Evolutionary conservation across 1,284 basidiomycete genomes (phyloP).

Genomic region (Cryptococcus hybrid): DNA sequence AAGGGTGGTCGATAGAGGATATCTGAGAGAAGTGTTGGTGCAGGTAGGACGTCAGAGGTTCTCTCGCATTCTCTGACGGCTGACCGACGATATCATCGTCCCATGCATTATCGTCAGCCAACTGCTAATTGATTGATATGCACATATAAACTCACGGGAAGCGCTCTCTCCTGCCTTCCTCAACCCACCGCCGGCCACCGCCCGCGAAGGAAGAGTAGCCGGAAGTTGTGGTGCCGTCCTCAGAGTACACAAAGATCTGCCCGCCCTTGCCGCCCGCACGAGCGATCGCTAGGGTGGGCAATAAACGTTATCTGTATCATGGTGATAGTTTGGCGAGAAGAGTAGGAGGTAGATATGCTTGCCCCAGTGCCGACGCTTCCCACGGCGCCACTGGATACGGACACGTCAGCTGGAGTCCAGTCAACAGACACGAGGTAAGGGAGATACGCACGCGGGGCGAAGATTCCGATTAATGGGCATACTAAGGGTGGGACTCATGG

Average conservation of each 20-base stretch:
- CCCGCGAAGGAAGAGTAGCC: constrained; percentile 37
- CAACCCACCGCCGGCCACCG: constrained; percentile 50
- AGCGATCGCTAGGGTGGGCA: constrained; percentile 42
- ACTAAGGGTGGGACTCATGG: constrained; percentile 8
- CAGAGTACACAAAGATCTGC: constrained; percentile 41
- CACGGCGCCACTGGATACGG: constrained; percentile 23
- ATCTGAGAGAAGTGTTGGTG: constrained; percentile 26
- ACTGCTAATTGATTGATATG: not conserved
- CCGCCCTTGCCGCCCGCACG: constrained; percentile 43
- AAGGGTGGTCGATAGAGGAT: constrained; percentile 1
- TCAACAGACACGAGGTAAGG: not conserved
- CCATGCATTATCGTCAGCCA: not conserved
- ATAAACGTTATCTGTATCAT: constrained; percentile 19
- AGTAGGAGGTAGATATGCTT: constrained; percentile 23
- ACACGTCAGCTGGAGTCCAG: not conserved
- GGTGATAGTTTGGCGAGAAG: constrained; percentile 21
- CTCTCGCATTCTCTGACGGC: constrained; percentile 45
- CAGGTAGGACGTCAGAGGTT: constrained; percentile 46
- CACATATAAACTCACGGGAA: constrained; percentile 29
- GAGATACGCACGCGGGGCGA: constrained; percentile 32
- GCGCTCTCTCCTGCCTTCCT: constrained; percentile 51
- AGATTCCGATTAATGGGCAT: constrained; percentile 29
- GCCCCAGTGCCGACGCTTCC: constrained; percentile 36
- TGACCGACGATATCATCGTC: constrained; percentile 27
- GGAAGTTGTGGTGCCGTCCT: constrained; percentile 20